phyloP scores from a whole-genome alignment of 345 rosid genomes.

The Aurinia saxatilis region DNA sequence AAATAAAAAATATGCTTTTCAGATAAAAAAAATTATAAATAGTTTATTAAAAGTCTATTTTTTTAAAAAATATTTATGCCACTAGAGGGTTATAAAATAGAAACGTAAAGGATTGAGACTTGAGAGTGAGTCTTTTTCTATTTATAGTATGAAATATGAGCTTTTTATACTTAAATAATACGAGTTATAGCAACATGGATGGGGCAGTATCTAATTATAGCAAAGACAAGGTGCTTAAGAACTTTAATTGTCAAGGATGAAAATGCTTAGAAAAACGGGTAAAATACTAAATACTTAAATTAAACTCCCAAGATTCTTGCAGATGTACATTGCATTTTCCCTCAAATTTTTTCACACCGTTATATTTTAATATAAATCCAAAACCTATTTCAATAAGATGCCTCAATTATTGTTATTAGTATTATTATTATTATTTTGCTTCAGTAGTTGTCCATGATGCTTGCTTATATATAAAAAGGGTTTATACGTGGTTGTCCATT shows the following conservation, averaged over 20 bases:
- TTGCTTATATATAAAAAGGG: neutral
- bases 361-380: neutral
- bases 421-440: neutral
- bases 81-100: neutral
- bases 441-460: neutral
- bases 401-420: conserved; percentile 3
- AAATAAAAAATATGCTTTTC: too few species aligned
- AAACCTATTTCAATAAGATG: neutral
- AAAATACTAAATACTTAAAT: neutral
- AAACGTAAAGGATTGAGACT: neutral
- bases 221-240: conserved; percentile 16
- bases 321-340: conserved; percentile 30
- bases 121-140: neutral
- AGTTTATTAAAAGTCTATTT: neutral
- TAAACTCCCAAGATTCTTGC: conserved; percentile 20
- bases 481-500: conserved; percentile 21
- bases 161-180: neutral
- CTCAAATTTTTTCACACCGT: neutral
- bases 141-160: neutral
- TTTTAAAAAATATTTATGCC: neutral
- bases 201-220: conserved; percentile 16
- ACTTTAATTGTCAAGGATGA: neutral
- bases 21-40: neutral
- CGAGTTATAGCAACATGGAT: conserved; percentile 11
- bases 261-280: conserved; percentile 18